Percentiles rank a stretch among this genome's conserved stretches.
Evolutionary conservation across 1,139 yeast species (phyloP).

Genomic region (Blastobotrys indianensis): DNA sequence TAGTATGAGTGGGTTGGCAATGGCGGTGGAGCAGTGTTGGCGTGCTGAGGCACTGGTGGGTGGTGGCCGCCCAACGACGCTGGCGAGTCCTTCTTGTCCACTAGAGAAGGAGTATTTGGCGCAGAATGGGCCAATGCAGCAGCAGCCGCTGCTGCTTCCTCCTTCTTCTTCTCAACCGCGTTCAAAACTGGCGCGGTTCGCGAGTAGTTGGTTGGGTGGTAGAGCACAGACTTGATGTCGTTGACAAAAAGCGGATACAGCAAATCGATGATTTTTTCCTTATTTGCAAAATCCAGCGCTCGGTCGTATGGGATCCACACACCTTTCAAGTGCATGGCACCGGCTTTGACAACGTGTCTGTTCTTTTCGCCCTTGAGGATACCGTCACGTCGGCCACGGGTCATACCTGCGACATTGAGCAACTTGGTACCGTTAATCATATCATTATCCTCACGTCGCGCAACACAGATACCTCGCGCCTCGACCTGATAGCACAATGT

Average conservation of each 20-base stretch:
- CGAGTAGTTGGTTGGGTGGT: conserved; percentile 34
- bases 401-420: conserved; percentile 88
- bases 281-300: conserved; percentile 84
- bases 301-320: conserved; percentile 98
- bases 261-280: conserved; percentile 80
- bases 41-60: conserved; percentile 2
- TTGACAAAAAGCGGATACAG: conserved; percentile 84
- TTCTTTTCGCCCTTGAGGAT: conserved; percentile 82
- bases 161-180: conserved; percentile 5
- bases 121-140: neutral
- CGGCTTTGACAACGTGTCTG: conserved; percentile 90
- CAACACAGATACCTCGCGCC: conserved; percentile 85
- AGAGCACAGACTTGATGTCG: conserved; percentile 67
- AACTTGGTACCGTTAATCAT: conserved; percentile 95
- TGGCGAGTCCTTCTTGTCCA: too few species aligned
- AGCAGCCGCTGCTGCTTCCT: neutral
- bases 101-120: too few species aligned
- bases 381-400: conserved; percentile 94
- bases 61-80: conserved; percentile 1
- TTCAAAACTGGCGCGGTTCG: conserved; percentile 26
- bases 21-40: too few species aligned
- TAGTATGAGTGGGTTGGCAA: too few species aligned
- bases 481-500: conserved; percentile 94
- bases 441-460: conserved; percentile 84
- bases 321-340: conserved; percentile 95